Evolutionary conservation across 805 yeast species (phyloP), one percentile per base, ranked within the genome.

Genomic region (Blastobotrys attinorum): DNA sequence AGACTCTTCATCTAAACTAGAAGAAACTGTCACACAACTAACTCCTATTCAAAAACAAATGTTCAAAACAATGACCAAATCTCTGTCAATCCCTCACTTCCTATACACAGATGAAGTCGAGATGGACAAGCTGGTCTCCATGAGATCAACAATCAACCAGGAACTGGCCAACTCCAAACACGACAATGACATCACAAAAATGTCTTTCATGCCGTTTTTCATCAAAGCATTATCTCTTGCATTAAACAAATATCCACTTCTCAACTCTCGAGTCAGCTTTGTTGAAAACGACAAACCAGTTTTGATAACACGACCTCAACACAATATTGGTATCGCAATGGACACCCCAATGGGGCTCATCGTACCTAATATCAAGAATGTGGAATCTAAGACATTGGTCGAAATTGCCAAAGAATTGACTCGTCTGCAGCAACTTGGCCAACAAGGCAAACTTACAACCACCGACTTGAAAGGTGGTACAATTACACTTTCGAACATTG

Each of bases 311-410:
- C 52, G 64, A 5, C 43, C 51, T 2, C 22, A 40, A 22, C 65
- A 61, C 47, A 61, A 61, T 40, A 60, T 61, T 32, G 58, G 61
- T 17, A 49, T 61, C 17, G 65, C 65, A 21, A 61, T 61, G 62
- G 62, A 58, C 43, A 61, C 64, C 7, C 64, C 64, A 4, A 33
- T 39, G 3, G 65, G 65, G 3, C 53, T 61, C 21, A 50, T 61
- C 5, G 65, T 61, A 2, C 65, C 65, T 21, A 56, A 53, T 37
- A 59, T 61, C 49, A 58, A 60, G 36, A 47, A 56, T 29, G 63
- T 59, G 18, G 51, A 53, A 22, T 31, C 35, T 18, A 43, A 47
- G 35, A 46, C 58, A 15, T 49, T 61, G 33, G n/a, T 51, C 16
- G 62, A 61, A 34, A 58, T 61, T 37, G 62, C 56, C 18, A 31